These are phyloP conservation scores for Xylaria grammica DNA, from an alignment of 495 filamentous ascomycete genomes.

Conservation along the genomic window DNA sequence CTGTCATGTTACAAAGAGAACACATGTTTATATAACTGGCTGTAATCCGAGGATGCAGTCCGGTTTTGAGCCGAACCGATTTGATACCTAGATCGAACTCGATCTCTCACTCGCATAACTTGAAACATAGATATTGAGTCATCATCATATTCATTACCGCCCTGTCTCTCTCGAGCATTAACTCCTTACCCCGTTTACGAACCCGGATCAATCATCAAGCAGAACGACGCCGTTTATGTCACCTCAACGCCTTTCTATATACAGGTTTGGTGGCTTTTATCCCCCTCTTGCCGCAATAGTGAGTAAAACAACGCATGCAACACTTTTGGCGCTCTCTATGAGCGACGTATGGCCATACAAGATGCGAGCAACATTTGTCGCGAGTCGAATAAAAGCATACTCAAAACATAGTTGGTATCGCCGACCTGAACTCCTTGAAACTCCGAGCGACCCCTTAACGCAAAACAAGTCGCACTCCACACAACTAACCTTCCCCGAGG, in stretches of 20 bases:
- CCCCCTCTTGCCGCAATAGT: neutral
- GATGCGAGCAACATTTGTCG: neutral
- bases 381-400: neutral
- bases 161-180: neutral
- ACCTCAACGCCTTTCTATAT: neutral
- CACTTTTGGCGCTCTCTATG: neutral
- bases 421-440: neutral
- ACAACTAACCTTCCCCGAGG: slow-evolving; percentile 11
- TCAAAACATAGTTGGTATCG: slow-evolving; percentile 15
- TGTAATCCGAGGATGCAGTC: too few species aligned
- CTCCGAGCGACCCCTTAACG: slow-evolving; percentile 12
- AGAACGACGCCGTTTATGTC: neutral
- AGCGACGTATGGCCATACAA: slow-evolving; percentile 1
- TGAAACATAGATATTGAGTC: neutral
- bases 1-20: too few species aligned
- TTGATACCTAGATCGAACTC: too few species aligned
- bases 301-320: neutral
- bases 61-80: too few species aligned
- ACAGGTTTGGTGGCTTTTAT: neutral
- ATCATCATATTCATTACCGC: slow-evolving; percentile 9
- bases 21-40: too few species aligned
- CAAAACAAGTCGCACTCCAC: neutral
- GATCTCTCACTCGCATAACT: too few species aligned
- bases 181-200: neutral
- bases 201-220: neutral